phyloP scores from a whole-genome alignment of 805 yeast species.

The Priceomyces fermenticarens region DNA sequence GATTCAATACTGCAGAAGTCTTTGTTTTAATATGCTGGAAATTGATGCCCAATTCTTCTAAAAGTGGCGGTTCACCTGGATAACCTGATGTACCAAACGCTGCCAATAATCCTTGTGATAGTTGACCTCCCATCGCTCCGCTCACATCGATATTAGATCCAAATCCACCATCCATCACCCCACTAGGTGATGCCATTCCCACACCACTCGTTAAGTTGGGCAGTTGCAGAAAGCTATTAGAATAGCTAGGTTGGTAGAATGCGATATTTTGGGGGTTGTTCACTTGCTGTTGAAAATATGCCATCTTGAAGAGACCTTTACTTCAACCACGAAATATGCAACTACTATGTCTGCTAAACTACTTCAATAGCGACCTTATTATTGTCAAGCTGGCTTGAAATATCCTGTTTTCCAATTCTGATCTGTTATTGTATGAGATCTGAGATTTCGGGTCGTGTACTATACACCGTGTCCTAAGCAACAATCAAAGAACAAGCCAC shows the following conservation, averaged over 20 bases:
- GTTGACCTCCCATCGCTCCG: conserved; percentile 45
- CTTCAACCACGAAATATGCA: no score
- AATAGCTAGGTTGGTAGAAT: conserved; percentile 41
- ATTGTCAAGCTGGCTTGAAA: no score
- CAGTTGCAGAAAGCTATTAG: conserved; percentile 19
- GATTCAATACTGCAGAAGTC: conserved; percentile 83
- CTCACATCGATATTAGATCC: conserved; percentile 35
- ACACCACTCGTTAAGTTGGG: conserved; percentile 10
- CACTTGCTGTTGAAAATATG: conserved; percentile 37
- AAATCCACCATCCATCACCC: conserved; percentile 38
- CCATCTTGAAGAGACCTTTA: conserved; percentile 20
- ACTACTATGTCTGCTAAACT: no score
- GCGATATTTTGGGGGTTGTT: conserved; percentile 36
- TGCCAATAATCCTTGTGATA: conserved; percentile 77
- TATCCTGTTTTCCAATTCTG: no score
- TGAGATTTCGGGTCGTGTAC: no score
- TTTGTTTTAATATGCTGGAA: conserved; percentile 81
- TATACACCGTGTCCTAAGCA: no score
- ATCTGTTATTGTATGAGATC: no score
- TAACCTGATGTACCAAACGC: conserved; percentile 94
- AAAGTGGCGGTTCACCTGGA: conserved; percentile 88
- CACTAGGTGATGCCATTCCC: conserved; percentile 19
- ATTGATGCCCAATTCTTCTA: conserved; percentile 92
- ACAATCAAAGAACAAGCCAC: no score
- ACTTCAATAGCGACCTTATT: no score